Evolutionary conservation across 2,329 filamentous ascomycete genomes (phyloP).

Genomic region (Cercospora canescens): DNA sequence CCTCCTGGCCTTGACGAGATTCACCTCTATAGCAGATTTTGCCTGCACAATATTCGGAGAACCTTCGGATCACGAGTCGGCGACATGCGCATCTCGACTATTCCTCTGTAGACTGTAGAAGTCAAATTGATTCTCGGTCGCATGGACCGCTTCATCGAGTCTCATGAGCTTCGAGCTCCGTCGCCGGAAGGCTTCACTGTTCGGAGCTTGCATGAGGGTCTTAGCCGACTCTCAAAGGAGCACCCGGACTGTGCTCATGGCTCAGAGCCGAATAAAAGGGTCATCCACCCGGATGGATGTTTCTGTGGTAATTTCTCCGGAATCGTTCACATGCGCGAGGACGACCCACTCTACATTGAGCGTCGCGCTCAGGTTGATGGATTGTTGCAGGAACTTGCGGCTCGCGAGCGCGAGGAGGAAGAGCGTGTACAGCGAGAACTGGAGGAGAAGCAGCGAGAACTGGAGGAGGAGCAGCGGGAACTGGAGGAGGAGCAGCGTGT

Average conservation of each 20-base stretch:
- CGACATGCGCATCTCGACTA: not conserved
- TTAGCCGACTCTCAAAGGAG: not conserved
- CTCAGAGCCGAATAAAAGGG: no score
- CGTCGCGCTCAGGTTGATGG: not conserved
- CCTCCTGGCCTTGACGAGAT: no score
- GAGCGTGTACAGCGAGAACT: not conserved
- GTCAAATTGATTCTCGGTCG: no score
- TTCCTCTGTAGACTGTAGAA: no score
- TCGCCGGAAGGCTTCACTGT: not conserved
- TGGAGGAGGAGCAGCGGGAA: no score
- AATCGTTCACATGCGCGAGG: not conserved
- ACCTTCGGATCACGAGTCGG: not conserved
- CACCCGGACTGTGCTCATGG: no score
- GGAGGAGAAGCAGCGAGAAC: no score
- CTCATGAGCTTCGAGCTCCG: not conserved
- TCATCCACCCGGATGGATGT: no score
- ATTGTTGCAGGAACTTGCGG: not conserved
- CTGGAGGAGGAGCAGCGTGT: no score
- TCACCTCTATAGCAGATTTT: no score
- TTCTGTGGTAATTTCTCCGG: not conserved
- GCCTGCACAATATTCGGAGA: no score
- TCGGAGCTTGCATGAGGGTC: not conserved
- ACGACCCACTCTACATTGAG: not conserved
- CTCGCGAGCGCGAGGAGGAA: not conserved
- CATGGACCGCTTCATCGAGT: no score